Base-by-base conservation (phyloP, 345 rosid species). In the Lagerstroemia speciosa region DNA sequence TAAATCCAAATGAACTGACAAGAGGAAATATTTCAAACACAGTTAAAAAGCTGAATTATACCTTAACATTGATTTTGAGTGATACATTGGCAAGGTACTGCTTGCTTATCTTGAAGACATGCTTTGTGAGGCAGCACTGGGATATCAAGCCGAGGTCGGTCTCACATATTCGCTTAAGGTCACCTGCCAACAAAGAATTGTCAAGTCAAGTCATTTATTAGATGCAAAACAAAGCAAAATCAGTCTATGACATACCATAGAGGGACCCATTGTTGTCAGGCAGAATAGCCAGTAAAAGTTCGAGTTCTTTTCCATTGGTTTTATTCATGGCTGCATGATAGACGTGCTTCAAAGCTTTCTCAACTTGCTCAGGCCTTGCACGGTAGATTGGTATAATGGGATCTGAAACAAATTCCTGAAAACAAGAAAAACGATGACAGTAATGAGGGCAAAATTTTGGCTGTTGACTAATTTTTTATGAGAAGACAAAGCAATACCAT, bases 191-290 rank as follows among this genome's bases (percentile, higher is more conserved):
- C 15, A 16, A 29, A 58, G 33, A 30, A 26, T 26, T 34, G 29
- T 58, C 29, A 58, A 26, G 63, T 53, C 33, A 10, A 58, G 29
- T 58, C 63, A 58, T 30, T 58, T 9, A 27, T 12, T 20, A 58
- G 19, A 58, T 27, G 32, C 19, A 19, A 58, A 58, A 58, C 5
- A 11, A 15, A 30, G 20, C 14, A 1, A 0, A 58, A 7, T 27
- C 19, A 16, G 12, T 55, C 69, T 20, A 52, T 6, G 26, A 43
- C 76, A 74, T 85, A 93, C 99, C 99, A 69, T 94, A 94, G 64
- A 94, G 84, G 50, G 99, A 82, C 30, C 99, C 99, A 64, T 94
- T 94, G 82, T 87, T 94, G 84, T 94, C 99, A 8, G 99, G 99
- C 67, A 94, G 80, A 78, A 94, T 94, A 36, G 79, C 98, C 75